Evolutionary conservation across 805 yeast genomes (phyloP), one percentile per base, ranked within the genome.

Genomic region (Lachancea kluyveri): DNA sequence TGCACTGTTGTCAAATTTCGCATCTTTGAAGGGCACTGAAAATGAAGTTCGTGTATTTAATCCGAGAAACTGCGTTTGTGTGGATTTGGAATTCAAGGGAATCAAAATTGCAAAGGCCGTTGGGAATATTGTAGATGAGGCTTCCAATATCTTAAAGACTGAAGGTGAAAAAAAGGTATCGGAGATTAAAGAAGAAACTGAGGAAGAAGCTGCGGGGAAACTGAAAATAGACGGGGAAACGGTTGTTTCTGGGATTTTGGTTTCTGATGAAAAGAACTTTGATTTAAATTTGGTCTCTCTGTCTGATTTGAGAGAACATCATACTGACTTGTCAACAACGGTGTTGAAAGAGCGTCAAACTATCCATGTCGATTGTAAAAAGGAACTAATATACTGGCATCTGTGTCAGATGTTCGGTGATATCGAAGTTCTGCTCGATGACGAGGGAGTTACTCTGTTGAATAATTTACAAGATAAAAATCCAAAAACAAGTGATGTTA

Each of bases 331-430:
- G 35, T 78, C 94, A 0, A 82, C 96, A 0, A 83, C 95, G 0
- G 69, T 82, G 8, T 77, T 92, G 19, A 78, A 77, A 50, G 95
- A 94, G 43, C 71, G 82, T 42, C 96, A 90, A 54, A 69, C 77
- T 6, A 62, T 92, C 13, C 72, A 73, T 33, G 82, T 92, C 28
- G 77, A 79, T 51, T 94, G 96, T 4, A 83, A 82, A 26, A 72
- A 83, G 20, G 81, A 83, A 27, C 65, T 92, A 36, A 74, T 92
- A 38, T 70, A 73, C 39, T 92, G 94, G 87, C 97, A 92, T 52
- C 69, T 92, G 36, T 74, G 79, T 37, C 97, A 88, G 53, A 92
- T 92, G 98, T 92, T 90, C 68, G 97, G 96, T 2, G 73, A 68
- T 48, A 72, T 87, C 4, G 77, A 79, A 26, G 71, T 84, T 2